Base-by-base conservation (phyloP, 2,329 filamentous ascomycete genomes). In the Sporothrix brasiliensis region DNA sequence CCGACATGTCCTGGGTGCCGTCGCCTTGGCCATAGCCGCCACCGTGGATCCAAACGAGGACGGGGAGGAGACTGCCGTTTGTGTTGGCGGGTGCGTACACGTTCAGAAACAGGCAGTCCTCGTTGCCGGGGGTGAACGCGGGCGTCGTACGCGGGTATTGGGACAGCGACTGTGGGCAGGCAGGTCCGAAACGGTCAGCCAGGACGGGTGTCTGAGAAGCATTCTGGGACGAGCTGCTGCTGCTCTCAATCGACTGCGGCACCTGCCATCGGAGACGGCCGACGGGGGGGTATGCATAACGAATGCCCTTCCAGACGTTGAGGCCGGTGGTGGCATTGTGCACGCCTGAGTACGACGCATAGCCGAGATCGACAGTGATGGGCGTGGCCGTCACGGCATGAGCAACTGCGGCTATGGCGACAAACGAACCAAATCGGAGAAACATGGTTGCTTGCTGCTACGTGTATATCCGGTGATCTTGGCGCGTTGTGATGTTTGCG, bases 1-100 rank as follows among this genome's bases (percentile, higher is more conserved):
- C 69, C 3, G 71, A 72, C 52, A 77, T 72, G n/a, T 76, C 72
- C 61, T 72, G 69, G 71, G 73, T 14, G 58, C 70, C 61, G 69
- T 75, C 65, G 21, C 75, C 56, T 1, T 65, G 52, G 34, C 76
- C 76, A 30, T 77, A 77, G 9, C 76, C 76, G 9, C 76, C 76
- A 30, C 74, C 76, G 61, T 77, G 84, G 67, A 87, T 86, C 75
- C 82, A 87, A 5, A 87, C 79, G 78, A 84, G 84, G 4, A 87
- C 84, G 0, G 85, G 85, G 13, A 30, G n/a, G 2, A 16, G 27
- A 3, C 21, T 50, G 11, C 10, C 30, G 34, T 14, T 63, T 13
- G 4, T 21, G 60, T 13, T 34, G 50, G 79, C 74, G 0, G 82
- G 82, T 6, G 79, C 76, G 75, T 79, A 84, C 9, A 84, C 56